A percentile compares a stretch with the other conserved stretches of the same genome.
Conservation (phyloP, 2,329 filamentous ascomycete species). For the Rugonectria rugulosa region DNA sequence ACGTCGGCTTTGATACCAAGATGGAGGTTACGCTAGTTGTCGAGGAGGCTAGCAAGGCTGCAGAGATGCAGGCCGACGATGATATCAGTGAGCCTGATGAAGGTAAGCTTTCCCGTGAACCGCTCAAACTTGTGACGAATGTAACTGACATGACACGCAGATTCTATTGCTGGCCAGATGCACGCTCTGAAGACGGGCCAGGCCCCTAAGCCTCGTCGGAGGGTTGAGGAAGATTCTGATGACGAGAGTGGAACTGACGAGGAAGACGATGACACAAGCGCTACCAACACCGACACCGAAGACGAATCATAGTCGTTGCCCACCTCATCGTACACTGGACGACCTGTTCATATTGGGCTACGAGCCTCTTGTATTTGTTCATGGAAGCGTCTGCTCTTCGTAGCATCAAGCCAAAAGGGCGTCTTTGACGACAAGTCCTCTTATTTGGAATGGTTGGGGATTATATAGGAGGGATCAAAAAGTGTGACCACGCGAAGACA, state of each 20-base stretch:
- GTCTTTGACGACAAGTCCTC: neutral
- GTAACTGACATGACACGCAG: slow-evolving; percentile 54
- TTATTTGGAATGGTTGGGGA: neutral
- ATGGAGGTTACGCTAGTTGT: slow-evolving; percentile 89
- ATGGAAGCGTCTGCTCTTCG: slow-evolving; percentile 17
- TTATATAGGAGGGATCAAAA: slow-evolving; percentile 7
- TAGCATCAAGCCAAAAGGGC: neutral
- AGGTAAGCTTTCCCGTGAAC: too few species aligned
- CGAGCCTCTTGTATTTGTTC: slow-evolving; percentile 18
- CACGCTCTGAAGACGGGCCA: slow-evolving; percentile 79
- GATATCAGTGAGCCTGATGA: slow-evolving; percentile 98
- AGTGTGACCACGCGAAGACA: slow-evolving; percentile 7
- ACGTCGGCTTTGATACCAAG: slow-evolving; percentile 92
- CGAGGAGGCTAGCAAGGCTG: slow-evolving; percentile 87
- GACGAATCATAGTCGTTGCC: slow-evolving; percentile 56
- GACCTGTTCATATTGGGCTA: too few species aligned
- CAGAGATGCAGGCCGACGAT: slow-evolving; percentile 81
- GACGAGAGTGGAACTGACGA: slow-evolving; percentile 85
- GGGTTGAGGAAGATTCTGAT: slow-evolving; percentile 67
- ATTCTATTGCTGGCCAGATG: slow-evolving; percentile 92
- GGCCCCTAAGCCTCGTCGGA: slow-evolving; percentile 65
- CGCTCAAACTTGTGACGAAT: neutral
- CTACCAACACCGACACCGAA: slow-evolving; percentile 74
- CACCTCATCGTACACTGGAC: neutral
- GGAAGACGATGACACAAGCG: slow-evolving; percentile 71